Conservation (phyloP, 1,284 basidiomycete genomes). For the Ceratobasidium papillatum region DNA sequence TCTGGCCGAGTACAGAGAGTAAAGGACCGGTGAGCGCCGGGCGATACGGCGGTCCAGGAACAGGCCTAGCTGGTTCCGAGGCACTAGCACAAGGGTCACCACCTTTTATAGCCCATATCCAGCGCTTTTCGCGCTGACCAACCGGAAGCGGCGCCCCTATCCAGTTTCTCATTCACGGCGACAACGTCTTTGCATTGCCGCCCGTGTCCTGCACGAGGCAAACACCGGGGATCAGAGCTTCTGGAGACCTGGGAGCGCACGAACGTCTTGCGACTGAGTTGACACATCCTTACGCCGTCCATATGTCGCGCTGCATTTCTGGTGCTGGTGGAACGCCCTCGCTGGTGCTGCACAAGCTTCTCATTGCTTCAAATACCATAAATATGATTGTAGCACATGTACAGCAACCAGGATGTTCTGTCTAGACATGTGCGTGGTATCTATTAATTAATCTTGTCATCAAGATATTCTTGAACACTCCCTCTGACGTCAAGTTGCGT, state of each 20-base stretch:
- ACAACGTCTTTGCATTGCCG: constrained; percentile 11
- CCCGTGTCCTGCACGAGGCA: constrained; percentile 3
- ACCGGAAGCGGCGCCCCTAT: neutral
- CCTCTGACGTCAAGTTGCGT: constrained; percentile 5
- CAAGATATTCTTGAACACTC: neutral
- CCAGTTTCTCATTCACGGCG: constrained; percentile 11
- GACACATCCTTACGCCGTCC: constrained; percentile 19
- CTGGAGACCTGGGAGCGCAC: neutral
- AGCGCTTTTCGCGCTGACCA: constrained; percentile 1
- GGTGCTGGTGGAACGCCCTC: neutral
- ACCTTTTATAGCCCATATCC: constrained; percentile 11
- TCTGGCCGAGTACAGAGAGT: neutral
- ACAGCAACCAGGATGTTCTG: neutral
- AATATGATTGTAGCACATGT: neutral
- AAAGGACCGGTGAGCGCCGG: constrained; percentile 13
- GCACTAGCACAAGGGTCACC: constrained; percentile 19
- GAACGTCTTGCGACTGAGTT: constrained; percentile 23
- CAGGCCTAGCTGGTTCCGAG: constrained; percentile 16
- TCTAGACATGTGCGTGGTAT: neutral
- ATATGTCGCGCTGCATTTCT: neutral
- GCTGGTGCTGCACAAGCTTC: too few species aligned
- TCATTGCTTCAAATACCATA: too few species aligned
- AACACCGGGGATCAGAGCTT: neutral
- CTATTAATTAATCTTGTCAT: neutral
- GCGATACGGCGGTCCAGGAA: constrained; percentile 34